phyloP scores from a whole-genome alignment of 1,139 yeast genomes.

The Lodderomyces pseudojiufengensis region DNA sequence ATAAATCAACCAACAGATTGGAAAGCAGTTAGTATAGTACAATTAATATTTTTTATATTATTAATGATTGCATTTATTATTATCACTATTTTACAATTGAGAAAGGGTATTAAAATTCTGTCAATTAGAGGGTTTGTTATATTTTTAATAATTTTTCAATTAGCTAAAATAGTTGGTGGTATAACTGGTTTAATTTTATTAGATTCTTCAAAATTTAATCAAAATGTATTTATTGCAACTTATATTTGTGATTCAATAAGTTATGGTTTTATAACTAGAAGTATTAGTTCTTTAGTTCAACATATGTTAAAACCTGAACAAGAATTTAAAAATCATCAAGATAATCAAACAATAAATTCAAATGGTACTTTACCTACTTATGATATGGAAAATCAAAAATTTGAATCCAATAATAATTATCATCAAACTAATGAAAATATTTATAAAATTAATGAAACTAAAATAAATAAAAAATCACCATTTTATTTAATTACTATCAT shows the following conservation, averaged over 20 bases:
- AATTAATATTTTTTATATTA: slow-evolving; percentile 8
- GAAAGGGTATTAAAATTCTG: slow-evolving; percentile 2
- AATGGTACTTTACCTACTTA: background rate
- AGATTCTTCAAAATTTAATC: slow-evolving; percentile 6
- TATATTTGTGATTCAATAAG: slow-evolving; percentile 14
- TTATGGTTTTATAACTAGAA: slow-evolving; percentile 11
- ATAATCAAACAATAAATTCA: background rate
- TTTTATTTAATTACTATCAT: slow-evolving; percentile 10
- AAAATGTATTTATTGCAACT: slow-evolving; percentile 12
- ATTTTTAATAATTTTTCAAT: slow-evolving; percentile 7
- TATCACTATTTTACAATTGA: slow-evolving; percentile 6
- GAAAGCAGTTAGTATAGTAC: slow-evolving; percentile 11
- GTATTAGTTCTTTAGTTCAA: slow-evolving; percentile 11
- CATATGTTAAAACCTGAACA: slow-evolving; percentile 7
- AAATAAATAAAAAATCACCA: slow-evolving; percentile 7
- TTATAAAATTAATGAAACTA: background rate
- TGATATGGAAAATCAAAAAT: background rate
- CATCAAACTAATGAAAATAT: background rate
- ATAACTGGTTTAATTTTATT: slow-evolving; percentile 12
- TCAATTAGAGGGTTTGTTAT: slow-evolving; percentile 8
- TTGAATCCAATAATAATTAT: background rate
- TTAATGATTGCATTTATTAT: slow-evolving; percentile 5
- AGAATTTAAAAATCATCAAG: background rate
- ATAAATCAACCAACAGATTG: slow-evolving; percentile 4
- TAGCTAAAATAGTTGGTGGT: slow-evolving; percentile 12